Evolutionary conservation across 371 early-diverging fungal species (phyloP), one percentile per base, ranked within the genome.

Genomic region (Modicella reniformis): DNA sequence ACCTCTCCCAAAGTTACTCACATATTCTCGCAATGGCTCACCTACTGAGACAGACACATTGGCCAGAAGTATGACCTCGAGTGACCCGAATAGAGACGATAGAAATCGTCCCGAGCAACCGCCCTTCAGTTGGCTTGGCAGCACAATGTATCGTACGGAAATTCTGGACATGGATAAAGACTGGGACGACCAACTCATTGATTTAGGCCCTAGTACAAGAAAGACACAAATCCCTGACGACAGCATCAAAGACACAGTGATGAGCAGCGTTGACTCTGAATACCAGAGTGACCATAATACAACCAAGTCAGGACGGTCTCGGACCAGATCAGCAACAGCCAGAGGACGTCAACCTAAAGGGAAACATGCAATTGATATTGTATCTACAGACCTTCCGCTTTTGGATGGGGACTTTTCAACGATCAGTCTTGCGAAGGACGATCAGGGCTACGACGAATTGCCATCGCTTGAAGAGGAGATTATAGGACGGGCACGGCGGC

Each of bases 381-480:
- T 37, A 37, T 37, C 37, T 37, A 37, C 13, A 13, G 37, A 37
- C 37, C 6, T 13, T 37, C n/a, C n/a, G n/a, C n/a, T n/a, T n/a
- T n/a, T n/a, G n/a, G n/a, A n/a, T n/a, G n/a, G n/a, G n/a, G n/a
- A n/a, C n/a, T n/a, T 12, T n/a, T 1, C 23, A 21, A 8, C 15
- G 26, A 32, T 10, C 30, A 2, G 17, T 5, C 19, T 44, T 13
- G 4, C 25, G 7, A 6, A 34, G 23, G 53, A 47, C 17, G 53
- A 30, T 32, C 41, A 30, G 9, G n/a, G 30, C 10, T 26, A 34
- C 25, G 54, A 44, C 10, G 64, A 47, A 12, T 10, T 21, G 0
- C 0, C 49, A 5, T 55, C 63, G 12, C 15, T 73, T 37, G 67
- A 73, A 41, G 53, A 62, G 15, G 59, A 73, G 28, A 67, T 73